Base-by-base conservation (phyloP, 2,329 filamentous ascomycete genomes). In the Sporothrix luriei region DNA sequence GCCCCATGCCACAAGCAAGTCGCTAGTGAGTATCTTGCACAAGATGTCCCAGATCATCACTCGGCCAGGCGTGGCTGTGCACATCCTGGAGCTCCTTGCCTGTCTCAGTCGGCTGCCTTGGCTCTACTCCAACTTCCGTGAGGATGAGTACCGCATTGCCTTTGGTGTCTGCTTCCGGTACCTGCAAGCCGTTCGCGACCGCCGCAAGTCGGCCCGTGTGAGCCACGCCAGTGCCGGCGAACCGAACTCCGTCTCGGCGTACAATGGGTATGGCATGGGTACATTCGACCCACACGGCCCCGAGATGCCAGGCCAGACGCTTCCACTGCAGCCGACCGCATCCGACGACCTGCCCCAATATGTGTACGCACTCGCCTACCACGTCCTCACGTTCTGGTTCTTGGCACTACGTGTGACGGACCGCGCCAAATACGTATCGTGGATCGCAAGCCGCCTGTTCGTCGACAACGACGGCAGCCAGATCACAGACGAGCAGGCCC, bases 331-430 rank as follows among this genome's bases (percentile, higher is more conserved):
- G 62, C 68, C 70, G 1, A 79, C 76, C 62, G 75, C 78, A 10
- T 78, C 89, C 9, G 91, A 95, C 72, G 92, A 95, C 73, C 84
- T 97, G 65, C 93, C 94, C 4, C 91, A 95, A 78, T 99, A 99
- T 77, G 92, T 99, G 33, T 95, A 96, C 78, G 91, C 93, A 1
- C 83, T 98, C 67, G 94, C 94, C 10, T 97, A 97, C 77, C 94
- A 98, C 77, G 93, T 97, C 74, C 94, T 99, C 73, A 91, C 93
- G 1, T 97, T 97, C 77, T 99, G 95, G 95, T 99, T 98, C 77
- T 84, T 99, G 74, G 91, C 93, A 0, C 79, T 99, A 74, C 94
- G 93, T 76, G 85, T 97, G 66, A 87, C 90, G 49, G 93, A 97
- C 77, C 89, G 95, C 66, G 87, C 90, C 46, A 92, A 88, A 72